A percentile compares a stretch with the other conserved stretches of the same genome.
Conservation (phyloP, 2,329 filamentous ascomycete species). For the Xylariaceae sp. region DNA sequence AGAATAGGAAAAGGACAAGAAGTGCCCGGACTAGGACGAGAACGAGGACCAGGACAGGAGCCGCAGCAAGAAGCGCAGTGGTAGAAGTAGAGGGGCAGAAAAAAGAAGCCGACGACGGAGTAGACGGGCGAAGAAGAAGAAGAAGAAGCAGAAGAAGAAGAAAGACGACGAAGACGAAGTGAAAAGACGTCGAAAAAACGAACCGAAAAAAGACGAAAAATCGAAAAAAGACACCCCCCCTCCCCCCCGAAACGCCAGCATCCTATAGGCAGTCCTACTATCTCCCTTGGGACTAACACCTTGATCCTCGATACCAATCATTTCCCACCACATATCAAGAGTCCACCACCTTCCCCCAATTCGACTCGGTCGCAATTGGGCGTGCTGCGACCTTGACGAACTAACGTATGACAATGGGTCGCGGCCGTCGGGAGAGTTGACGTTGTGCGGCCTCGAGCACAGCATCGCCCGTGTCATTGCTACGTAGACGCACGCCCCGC, state of each 20-base stretch:
- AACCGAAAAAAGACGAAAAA: not conserved
- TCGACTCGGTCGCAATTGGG: conserved; percentile 5
- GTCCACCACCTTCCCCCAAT: not conserved
- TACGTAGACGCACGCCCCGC: conserved; percentile 14
- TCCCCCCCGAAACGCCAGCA: not conserved
- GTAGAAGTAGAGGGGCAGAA: not conserved
- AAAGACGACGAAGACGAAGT: not conserved
- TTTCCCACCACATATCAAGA: not conserved
- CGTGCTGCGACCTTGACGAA: conserved; percentile 14
- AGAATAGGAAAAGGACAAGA: not conserved
- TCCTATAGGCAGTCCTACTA: not conserved
- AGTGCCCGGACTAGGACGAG: not conserved
- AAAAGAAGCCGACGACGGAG: not conserved
- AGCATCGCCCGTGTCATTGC: conserved; percentile 19
- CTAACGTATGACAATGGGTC: conserved; percentile 26
- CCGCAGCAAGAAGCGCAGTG: not conserved
- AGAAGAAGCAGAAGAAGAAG: not conserved
- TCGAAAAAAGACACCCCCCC: not conserved
- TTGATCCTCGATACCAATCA: conserved; percentile 2
- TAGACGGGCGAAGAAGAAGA: not conserved
- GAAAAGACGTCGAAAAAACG: not conserved
- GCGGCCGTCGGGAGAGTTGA: conserved; percentile 26
- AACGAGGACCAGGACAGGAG: not conserved
- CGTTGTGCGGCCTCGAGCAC: conserved; percentile 26
- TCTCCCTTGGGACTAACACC: not conserved